Evolutionary conservation across 2,329 filamentous ascomycete species (phyloP), one percentile per base, ranked within the genome.

Genomic region (Pseudocercospora fuligena): DNA sequence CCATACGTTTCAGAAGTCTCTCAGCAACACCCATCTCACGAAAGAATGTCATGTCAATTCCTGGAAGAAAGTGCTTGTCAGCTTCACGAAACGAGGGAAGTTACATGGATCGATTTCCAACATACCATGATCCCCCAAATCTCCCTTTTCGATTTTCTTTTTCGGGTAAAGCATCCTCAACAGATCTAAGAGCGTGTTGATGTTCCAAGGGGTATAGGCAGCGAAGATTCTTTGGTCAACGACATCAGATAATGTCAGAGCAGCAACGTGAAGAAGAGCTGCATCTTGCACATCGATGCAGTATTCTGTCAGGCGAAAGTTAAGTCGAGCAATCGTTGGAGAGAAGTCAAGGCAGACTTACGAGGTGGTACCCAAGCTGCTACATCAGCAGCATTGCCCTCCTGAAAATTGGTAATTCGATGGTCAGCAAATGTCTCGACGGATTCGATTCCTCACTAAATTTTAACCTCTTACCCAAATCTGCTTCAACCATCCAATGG

Each of bases 231-330:
- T 82, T 69, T 87, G 82, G 0, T 78, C 78, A 0, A 73, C 64
- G 0, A 88, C 80, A 1, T 80, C 77, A 0, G 78, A 76, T 19
- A 84, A 74, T 0, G 86, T 76, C 2, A 84, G 75, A 0, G 82
- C 85, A 1, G 82, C 81, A 1, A 87, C 78, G 46, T 87, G 85
- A 0, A 88, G 73, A 0, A 82, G 75, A 0, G 84, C 86, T 0
- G 72, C 71, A 56, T 88, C 85, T 11, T 82, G 77, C 0, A 83
- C 79, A 68, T 85, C 77, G 14, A 84, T 73, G 69, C 72, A 80
- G 74, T 82, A 79, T 73, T 70, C 66, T 69, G 61, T 25, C 27
- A 6, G 40, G 5, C n/a, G 12, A 7, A 4, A 1, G 11, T 27
- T 11, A 23, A 23, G 5, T 57, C 4, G 8, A 51, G 9, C 47